phyloP scores from a whole-genome alignment of 352 stramenopile species.

The Phytophthora pisi region DNA sequence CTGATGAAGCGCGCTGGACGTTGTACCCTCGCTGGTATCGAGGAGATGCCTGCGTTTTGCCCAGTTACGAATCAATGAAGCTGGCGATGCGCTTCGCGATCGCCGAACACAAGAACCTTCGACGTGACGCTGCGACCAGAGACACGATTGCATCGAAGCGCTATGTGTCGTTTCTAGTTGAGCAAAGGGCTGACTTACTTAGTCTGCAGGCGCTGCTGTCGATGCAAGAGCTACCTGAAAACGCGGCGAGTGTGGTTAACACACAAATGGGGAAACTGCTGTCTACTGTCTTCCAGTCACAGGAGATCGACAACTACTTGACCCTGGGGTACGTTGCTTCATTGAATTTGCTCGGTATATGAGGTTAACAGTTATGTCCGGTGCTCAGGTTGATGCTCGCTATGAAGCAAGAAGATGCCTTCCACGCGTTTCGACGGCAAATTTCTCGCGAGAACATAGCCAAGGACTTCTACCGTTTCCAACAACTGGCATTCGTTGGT shows the following conservation, averaged over 20 bases:
- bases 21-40: slow-evolving; percentile 71
- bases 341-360: not conserved
- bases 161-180: slow-evolving; percentile 70
- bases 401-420: slow-evolving; percentile 77
- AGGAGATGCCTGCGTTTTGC: slow-evolving; percentile 56
- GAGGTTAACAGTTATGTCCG: not conserved
- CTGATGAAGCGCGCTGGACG: slow-evolving; percentile 14
- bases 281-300: slow-evolving; percentile 73
- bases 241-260: slow-evolving; percentile 51
- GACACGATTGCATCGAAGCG: slow-evolving; percentile 66
- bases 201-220: slow-evolving; percentile 69
- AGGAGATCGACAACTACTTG: slow-evolving; percentile 73
- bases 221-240: slow-evolving; percentile 63
- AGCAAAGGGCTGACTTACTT: slow-evolving; percentile 68
- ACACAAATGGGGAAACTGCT: slow-evolving; percentile 61
- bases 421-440: slow-evolving; percentile 71
- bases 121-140: slow-evolving; percentile 18
- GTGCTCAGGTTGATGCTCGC: slow-evolving; percentile 66
- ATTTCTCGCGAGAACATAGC: slow-evolving; percentile 82
- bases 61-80: slow-evolving; percentile 57
- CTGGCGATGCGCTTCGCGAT: slow-evolving; percentile 67
- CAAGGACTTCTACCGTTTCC: slow-evolving; percentile 84
- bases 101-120: slow-evolving; percentile 54
- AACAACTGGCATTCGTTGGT: slow-evolving; percentile 74
- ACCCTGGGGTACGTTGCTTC: slow-evolving; percentile 53